phyloP scores from a whole-genome alignment of 495 filamentous ascomycete genomes.

The Rhypophila decipiens region DNA sequence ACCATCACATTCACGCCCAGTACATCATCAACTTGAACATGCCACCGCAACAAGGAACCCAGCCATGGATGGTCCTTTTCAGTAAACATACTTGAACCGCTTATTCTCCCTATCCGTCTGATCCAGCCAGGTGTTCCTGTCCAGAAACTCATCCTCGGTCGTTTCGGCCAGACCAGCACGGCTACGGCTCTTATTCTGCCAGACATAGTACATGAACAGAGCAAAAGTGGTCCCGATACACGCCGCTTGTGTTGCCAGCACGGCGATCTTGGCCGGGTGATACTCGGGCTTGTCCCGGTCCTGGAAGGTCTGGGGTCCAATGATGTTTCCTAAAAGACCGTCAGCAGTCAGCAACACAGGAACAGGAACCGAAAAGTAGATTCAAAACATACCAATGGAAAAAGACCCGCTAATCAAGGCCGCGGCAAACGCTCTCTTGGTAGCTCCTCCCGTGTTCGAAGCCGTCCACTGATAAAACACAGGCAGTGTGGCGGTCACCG shows the following conservation, averaged over 20 bases:
- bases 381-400: constrained; percentile 54
- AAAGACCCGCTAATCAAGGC: constrained; percentile 54
- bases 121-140: constrained; percentile 24
- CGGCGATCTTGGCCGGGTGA: constrained; percentile 56
- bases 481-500: constrained; percentile 45
- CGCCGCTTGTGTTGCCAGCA: constrained; percentile 34
- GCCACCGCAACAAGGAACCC: too few relatives aligned
- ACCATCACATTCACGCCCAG: too few relatives aligned
- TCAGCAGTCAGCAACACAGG: too few relatives aligned
- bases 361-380: too few relatives aligned
- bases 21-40: too few relatives aligned
- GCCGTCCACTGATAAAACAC: constrained; percentile 39
- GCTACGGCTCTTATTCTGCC: constrained; percentile 31
- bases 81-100: constrained; percentile 32
- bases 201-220: constrained; percentile 31
- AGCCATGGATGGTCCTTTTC: too few relatives aligned
- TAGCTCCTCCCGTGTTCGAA: constrained; percentile 31
- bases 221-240: constrained; percentile 26
- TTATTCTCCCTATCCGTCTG: constrained; percentile 36
- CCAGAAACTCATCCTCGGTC: constrained; percentile 23
- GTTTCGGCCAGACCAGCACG: constrained; percentile 17
- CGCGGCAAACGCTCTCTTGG: constrained; percentile 35
- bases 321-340: too few relatives aligned
- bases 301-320: constrained; percentile 64
- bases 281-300: constrained; percentile 52